Evolutionary conservation across 1,139 yeast genomes (phyloP), one percentile per base, ranked within the genome.

Genomic region (Yamadazyma triangularis): DNA sequence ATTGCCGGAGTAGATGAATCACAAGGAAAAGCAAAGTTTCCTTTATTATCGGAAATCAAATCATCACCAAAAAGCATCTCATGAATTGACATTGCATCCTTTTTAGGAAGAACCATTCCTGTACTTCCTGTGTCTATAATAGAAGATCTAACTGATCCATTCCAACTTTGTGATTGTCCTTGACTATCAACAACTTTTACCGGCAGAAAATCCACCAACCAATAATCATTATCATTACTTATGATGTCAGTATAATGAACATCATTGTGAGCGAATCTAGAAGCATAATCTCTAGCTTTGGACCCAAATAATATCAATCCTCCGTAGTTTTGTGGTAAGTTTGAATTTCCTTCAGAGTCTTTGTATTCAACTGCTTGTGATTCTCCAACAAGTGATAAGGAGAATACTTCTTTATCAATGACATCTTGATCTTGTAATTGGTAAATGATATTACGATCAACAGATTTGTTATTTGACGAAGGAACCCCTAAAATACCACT

Each of bases 81-180:
- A 46, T 79, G 86, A 10, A 79, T 35, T 15, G 40, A 53, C 25
- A 64, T 44, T 2, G 86, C 85, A 45, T 79, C 85, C 13, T 52
- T 55, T n/a, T 68, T 54, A 2, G 84, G 78, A 30, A 77, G 53
- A 5, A 76, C 74, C 15, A 79, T 53, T 3, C 81, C 72, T 0
- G 86, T 79, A 2, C 86, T 78, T 12, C 86, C 87, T 9, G 84
- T 75, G 47, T 79, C 88, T 16, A 79, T 59, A 26, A 79, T 63
- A 4, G 77, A 79, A 10, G 11, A 21, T 9, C 19, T 12, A 16
- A 47, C 43, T 4, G 55, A 57, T 6, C 9, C 20, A 18, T 9
- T 18, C 9, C 6, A 18, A 7, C 9, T 18, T 18, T 18, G 8
- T 34, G 62, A 58, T 9, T 33, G 19, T 10, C 29, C 24, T 7